phyloP scores from a whole-genome alignment of 208 protist genomes.

The Vickermania ingenoplastis region DNA sequence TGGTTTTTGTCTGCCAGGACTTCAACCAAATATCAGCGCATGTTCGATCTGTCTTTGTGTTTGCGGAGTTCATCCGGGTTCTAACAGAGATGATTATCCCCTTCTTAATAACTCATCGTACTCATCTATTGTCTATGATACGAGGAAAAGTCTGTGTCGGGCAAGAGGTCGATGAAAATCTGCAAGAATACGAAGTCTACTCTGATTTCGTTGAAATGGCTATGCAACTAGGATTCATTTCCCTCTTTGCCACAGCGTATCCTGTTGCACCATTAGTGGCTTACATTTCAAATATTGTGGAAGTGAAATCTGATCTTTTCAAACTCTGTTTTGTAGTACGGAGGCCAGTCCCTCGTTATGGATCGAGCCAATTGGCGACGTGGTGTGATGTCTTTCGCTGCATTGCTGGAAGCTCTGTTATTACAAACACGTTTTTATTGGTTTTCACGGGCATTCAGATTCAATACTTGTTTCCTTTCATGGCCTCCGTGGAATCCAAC shows the following conservation, averaged over 20 bases:
- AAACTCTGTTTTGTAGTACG: conserved; percentile 53
- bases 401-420: conserved; percentile 23
- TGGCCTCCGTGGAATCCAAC: neutral
- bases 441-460: conserved; percentile 27
- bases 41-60: conserved; percentile 33
- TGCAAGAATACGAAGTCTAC: conserved; percentile 51
- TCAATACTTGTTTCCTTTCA: conserved; percentile 15
- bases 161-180: conserved; percentile 30
- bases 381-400: conserved; percentile 40
- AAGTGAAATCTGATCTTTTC: conserved; percentile 51
- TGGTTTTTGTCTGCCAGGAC: conserved; percentile 42
- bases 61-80: conserved; percentile 31
- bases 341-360: conserved; percentile 34
- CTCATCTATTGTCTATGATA: conserved; percentile 3
- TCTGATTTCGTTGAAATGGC: conserved; percentile 71
- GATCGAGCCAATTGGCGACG: conserved; percentile 22
- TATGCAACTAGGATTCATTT: conserved; percentile 68
- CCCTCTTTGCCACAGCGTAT: conserved; percentile 58
- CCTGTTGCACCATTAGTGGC: conserved; percentile 43
- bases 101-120: conserved; percentile 32
- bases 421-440: conserved; percentile 50
- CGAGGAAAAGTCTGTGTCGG: conserved; percentile 14
- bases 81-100: conserved; percentile 46
- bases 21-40: conserved; percentile 29
- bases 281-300: conserved; percentile 60